phyloP scores from a whole-genome alignment of 306 rosid genomes.

The Sicyos edulis region DNA sequence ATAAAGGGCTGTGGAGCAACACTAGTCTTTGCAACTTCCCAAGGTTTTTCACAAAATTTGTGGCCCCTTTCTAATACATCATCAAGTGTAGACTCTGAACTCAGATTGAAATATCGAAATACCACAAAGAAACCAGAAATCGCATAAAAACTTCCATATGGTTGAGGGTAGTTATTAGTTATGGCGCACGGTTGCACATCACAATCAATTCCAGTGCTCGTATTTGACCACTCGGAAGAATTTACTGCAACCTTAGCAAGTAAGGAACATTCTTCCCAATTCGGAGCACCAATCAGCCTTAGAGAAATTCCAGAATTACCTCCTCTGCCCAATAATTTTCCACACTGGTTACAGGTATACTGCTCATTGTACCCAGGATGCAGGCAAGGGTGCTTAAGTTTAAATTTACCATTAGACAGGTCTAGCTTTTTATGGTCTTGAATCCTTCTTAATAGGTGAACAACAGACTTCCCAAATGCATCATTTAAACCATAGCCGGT shows the following conservation, averaged over 20 bases:
- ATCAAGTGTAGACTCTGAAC: constrained; percentile 69
- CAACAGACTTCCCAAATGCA: constrained; percentile 83
- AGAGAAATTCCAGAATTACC: constrained; percentile 40
- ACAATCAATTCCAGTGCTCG: constrained; percentile 53
- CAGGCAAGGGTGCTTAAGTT: constrained; percentile 87
- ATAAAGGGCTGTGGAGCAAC: constrained; percentile 91
- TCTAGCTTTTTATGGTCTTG: constrained; percentile 33
- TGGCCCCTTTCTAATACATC: constrained; percentile 76
- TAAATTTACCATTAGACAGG: constrained; percentile 31
- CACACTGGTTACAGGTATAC: constrained; percentile 59
- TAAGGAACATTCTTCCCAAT: constrained; percentile 77
- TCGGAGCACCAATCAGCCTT: constrained; percentile 65
- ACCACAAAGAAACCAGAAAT: constrained; percentile 93
- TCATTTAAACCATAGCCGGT: constrained; percentile 81
- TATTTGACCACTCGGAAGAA: constrained; percentile 76
- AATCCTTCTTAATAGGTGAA: constrained; percentile 44
- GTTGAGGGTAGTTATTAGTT: constrained; percentile 54
- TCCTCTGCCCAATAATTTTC: constrained; percentile 30
- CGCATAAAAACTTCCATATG: constrained; percentile 68
- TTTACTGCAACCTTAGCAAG: constrained; percentile 69
- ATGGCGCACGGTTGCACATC: constrained; percentile 78
- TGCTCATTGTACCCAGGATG: constrained; percentile 63
- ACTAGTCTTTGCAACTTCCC: constrained; percentile 77
- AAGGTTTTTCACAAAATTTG: constrained; percentile 61
- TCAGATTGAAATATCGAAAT: constrained; percentile 73